Conservation (phyloP, 2,329 filamentous ascomycete genomes). For the Diaporthe helianthi region DNA sequence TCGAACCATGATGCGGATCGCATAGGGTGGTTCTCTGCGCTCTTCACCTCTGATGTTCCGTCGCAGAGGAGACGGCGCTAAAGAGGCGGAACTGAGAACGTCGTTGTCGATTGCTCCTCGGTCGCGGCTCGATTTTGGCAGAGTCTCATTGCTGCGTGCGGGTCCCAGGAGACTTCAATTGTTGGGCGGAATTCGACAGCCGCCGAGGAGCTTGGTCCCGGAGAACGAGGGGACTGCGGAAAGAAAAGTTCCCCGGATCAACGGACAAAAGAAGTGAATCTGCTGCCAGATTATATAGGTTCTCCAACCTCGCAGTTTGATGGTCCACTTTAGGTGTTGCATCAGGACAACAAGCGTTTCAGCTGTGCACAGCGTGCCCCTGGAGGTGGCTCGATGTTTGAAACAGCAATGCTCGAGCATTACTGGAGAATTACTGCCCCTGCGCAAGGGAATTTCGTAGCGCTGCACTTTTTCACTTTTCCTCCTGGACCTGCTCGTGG, state of each 20-base stretch:
- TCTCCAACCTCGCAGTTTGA: background rate
- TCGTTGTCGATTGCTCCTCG: constrained; percentile 8
- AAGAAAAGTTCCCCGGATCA: no score
- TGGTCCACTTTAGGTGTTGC: constrained; percentile 15
- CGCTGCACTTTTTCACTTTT: background rate
- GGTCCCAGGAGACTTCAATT: background rate
- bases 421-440: background rate
- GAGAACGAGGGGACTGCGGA: background rate
- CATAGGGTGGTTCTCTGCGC: constrained; percentile 17
- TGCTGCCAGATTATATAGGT: background rate
- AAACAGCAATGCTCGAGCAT: constrained; percentile 2
- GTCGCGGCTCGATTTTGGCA: background rate
- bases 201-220: constrained; percentile 16
- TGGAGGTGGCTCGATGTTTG: constrained; percentile 1
- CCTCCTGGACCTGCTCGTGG: no score
- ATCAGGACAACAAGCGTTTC: constrained; percentile 22
- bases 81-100: constrained; percentile 30
- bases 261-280: background rate
- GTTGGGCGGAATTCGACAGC: background rate
- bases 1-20: constrained; percentile 20
- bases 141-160: background rate
- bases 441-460: background rate
- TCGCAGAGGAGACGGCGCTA: constrained; percentile 24
- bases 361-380: background rate
- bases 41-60: constrained; percentile 23